Evolutionary conservation across 805 yeast genomes (phyloP), one percentile per base, ranked within the genome.

Genomic region (Torulaspora franciscae): DNA sequence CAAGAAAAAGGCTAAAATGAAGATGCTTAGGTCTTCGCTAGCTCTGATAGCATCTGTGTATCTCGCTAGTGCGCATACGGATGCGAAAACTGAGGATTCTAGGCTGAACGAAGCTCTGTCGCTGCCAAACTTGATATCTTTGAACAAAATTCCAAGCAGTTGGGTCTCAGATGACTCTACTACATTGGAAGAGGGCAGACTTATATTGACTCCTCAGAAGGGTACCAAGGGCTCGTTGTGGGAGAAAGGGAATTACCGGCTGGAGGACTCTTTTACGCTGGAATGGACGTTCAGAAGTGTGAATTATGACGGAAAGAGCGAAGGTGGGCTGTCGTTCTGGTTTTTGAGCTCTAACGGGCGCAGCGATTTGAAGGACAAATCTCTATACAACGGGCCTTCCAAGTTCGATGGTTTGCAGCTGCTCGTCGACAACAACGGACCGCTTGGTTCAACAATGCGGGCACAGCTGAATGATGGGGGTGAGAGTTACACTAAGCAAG

Each of bases 321-420:
- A 66, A 10, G 79, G 84, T 54, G 87, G 87, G 0, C 55, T 81
- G 19, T 68, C 84, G 0, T 63, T 83, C 37, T 81, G 82, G 76
- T 61, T 81, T 27, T 56, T 77, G n/a, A 17, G 43, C 27, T 42
- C 47, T 14, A 28, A 35, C 11, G 40, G 41, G 8, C 32, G 40
- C 14, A 50, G 37, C 44, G 49, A 27, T 59, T 57, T 32, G 30
- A 53, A 43, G 6, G 70, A 68, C 45, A 67, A 67, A 11, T 45
- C 56, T 1, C 64, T 69, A 45, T 80, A 65, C 55, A 77, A 77
- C 36, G 86, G 87, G 2, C 85, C 87, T 2, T 50, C 66, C 0
- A 57, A 59, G 9, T 85, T 69, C 54, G 81, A 79, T 53, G 95
- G 95, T 17, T 66, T 85, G 40, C 83, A 81, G 47, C 60, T 85